Evolutionary conservation across 768 basidiomycete species (phyloP).

Genomic region (Amanita molliuscula): DNA sequence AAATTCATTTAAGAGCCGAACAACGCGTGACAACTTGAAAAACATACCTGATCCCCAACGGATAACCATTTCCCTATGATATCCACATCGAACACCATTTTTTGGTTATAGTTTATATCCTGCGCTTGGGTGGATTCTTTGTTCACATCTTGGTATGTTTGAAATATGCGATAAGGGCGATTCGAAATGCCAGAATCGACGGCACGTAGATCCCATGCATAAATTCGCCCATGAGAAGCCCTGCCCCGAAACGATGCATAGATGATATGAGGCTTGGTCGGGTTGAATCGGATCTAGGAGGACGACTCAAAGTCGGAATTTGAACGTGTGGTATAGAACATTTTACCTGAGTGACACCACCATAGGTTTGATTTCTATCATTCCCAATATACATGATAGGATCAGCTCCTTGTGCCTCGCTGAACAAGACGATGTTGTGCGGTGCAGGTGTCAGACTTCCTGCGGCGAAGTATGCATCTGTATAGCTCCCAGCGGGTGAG

Average conservation of each 20-base stretch:
- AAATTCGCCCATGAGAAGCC: conserved; percentile 30
- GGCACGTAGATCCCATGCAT: conserved; percentile 72
- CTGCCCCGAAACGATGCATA: conserved; percentile 72
- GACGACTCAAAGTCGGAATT: not conserved
- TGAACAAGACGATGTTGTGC: conserved; percentile 57
- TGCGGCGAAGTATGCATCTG: conserved; percentile 61
- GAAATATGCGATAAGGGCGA: conserved; percentile 29
- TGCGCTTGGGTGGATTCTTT: not conserved
- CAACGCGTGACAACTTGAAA: not conserved
- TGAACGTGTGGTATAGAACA: not conserved
- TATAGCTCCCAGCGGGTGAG: conserved; percentile 41
- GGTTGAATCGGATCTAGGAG: conserved; percentile 67
- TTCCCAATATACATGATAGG: conserved; percentile 38
- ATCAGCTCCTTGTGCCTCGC: conserved; percentile 41
- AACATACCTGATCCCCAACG: conserved; percentile 58
- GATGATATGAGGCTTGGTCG: conserved; percentile 54
- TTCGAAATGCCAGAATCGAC: conserved; percentile 24
- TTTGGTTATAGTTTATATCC: conserved; percentile 31
- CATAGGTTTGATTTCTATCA: conserved; percentile 8
- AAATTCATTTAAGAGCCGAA: conserved; percentile 15
- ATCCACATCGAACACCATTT: conserved; percentile 71
- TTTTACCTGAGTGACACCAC: conserved; percentile 45
- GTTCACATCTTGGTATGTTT: conserved; percentile 37
- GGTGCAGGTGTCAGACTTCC: conserved; percentile 54
- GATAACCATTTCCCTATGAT: conserved; percentile 50